Base-by-base conservation (phyloP, 75 land plant species). In the Cunninghamia lanceolata region DNA sequence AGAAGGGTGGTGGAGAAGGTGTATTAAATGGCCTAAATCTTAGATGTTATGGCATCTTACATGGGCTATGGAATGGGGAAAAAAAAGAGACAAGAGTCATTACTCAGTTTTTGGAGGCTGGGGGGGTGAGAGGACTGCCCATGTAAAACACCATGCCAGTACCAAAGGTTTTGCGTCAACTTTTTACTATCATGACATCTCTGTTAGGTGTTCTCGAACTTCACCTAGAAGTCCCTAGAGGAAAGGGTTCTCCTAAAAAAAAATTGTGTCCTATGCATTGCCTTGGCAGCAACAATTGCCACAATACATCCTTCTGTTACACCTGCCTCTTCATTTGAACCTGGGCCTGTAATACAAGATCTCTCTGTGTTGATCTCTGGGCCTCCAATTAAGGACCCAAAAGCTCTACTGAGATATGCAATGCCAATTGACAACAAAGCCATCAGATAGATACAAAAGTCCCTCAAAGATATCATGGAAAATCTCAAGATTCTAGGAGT, bases 351-450 rank as follows among this genome's bases (percentile, higher is more conserved):
- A 13, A 30, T 98, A 40, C 89, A 95, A 14, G 95, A 97, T 76
- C 25, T 95, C 25, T 88, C 94, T 15, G 95, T 94, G 10, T 88
- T 97, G 83, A 95, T 97, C 19, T 94, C 98, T 46, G 98, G 99
- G 40, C 99, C 96, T 19, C 99, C 99, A 50, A 94, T 97, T 40
- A 95, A 98, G 92, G 99, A 98, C 85, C 99, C 99, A 0, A 92
- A 92, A 70, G 94, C 98, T 4, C 89, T 98, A 91, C 89, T 98
- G 82, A 94, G 99, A 86, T 87, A 97, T 90, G 99, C 97, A 9
- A 74, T 98, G 84, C 99, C 99, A 25, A 97, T 98, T 84, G 85
- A 95, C 63, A 97, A 95, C 85, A 97, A 95, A 47, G 91, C 99
- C 34, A 94, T 98, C 21, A 94, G 94, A 90, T 99, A 98, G 84